phyloP scores from a whole-genome alignment of 169 alveolate species.

The Plasmodium yoelii region DNA sequence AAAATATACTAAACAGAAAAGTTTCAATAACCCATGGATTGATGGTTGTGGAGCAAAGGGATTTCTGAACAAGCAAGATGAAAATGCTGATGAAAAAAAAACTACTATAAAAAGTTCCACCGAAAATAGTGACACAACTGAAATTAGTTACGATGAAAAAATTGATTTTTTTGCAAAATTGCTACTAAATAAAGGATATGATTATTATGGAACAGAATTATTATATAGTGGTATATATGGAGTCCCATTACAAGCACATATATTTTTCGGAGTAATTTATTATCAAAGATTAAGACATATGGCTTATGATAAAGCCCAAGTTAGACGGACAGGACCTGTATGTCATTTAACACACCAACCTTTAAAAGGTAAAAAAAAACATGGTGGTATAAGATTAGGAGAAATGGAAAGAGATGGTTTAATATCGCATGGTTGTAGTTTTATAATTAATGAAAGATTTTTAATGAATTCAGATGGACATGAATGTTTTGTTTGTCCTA shows the following conservation, averaged over 20 bases:
- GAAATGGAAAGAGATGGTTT: conserved; percentile 99
- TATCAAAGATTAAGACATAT: conserved; percentile 99
- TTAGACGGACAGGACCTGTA: conserved; percentile 98
- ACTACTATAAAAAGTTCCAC: not conserved
- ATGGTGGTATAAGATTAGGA: conserved; percentile 99
- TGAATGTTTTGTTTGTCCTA: conserved; percentile 97
- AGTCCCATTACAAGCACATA: conserved; percentile 96
- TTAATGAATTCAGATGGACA: conserved; percentile 98
- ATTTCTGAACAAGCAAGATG: conserved; percentile 11
- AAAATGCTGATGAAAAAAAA: conserved; percentile 39
- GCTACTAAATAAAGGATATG: conserved; percentile 87
- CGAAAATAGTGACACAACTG: not conserved
- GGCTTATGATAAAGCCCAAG: conserved; percentile 98
- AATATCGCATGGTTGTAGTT: conserved; percentile 99
- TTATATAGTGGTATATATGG: conserved; percentile 99
- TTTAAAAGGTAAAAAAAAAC: conserved; percentile 98
- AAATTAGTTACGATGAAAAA: conserved; percentile 57
- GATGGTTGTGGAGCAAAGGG: conserved; percentile 89
- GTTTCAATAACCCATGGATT: conserved; percentile 83
- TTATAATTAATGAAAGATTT: conserved; percentile 97
- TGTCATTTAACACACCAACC: conserved; percentile 99
- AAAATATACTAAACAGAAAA: conserved; percentile 82
- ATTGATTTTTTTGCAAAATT: conserved; percentile 75
- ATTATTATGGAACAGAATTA: conserved; percentile 98
- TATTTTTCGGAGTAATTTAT: conserved; percentile 98